Conservation (phyloP, 345 rosid genomes). For the Turritis glabra region DNA sequence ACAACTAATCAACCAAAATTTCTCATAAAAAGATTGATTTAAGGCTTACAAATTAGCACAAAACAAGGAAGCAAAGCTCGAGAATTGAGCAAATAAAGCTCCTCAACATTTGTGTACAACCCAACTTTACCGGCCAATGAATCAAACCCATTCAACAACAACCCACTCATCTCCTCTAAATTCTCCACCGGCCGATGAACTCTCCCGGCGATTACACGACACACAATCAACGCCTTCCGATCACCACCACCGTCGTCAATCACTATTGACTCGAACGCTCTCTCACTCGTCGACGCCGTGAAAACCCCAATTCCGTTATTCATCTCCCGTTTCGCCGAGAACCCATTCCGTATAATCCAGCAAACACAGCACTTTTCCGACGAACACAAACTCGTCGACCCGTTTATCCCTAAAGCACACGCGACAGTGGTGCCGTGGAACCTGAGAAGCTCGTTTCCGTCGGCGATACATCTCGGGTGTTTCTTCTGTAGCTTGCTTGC, state of each 20-base stretch:
- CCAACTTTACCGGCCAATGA: constrained; percentile 96
- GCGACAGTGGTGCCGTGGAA: constrained; percentile 83
- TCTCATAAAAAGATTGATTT: constrained; percentile 2
- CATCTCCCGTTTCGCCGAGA: constrained; percentile 79
- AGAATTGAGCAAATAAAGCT: constrained; percentile 88
- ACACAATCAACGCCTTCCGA: constrained; percentile 89
- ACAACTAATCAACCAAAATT: constrained; percentile 1
- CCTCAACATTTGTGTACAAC: constrained; percentile 82
- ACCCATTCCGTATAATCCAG: constrained; percentile 72
- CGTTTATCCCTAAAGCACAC: constrained; percentile 75
- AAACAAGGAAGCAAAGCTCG: constrained; percentile 91
- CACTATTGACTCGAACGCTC: constrained; percentile 71
- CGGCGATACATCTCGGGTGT: constrained; percentile 92
- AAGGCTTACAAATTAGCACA: constrained; percentile 83
- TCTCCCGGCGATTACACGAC: constrained; percentile 95
- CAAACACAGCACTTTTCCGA: constrained; percentile 81
- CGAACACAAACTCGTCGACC: constrained; percentile 71
- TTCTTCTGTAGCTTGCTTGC: constrained; percentile 91
- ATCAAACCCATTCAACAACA: constrained; percentile 74
- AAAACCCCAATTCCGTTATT: constrained; percentile 82
- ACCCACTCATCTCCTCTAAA: constrained; percentile 65
- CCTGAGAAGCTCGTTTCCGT: constrained; percentile 92
- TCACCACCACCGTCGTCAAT: constrained; percentile 46
- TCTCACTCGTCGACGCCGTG: constrained; percentile 92
- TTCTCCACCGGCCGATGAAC: constrained; percentile 95